phyloP scores from a whole-genome alignment of 2,329 filamentous ascomycete genomes.

The Bimuria novae-zelandiae region DNA sequence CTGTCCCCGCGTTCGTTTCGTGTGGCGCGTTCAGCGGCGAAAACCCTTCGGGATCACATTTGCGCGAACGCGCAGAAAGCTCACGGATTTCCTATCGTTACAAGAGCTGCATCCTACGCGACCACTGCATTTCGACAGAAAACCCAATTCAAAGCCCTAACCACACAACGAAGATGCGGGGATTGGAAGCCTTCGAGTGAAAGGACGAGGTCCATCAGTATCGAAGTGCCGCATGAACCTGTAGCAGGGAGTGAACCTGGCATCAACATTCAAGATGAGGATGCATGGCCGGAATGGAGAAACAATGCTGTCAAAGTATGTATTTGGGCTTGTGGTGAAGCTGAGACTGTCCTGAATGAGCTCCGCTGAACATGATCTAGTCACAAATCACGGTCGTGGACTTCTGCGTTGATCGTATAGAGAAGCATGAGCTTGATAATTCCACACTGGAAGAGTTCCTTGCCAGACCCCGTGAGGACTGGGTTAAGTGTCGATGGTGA shows the following conservation, averaged over 20 bases:
- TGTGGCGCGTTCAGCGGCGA: conserved; percentile 6
- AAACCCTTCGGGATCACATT: not conserved
- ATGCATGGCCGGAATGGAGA: conserved; percentile 39
- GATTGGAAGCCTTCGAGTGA: not conserved
- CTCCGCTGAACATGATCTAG: not conserved
- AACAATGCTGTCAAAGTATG: conserved; percentile 47
- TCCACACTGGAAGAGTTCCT: conserved; percentile 71
- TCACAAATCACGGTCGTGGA: conserved; percentile 81
- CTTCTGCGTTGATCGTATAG: conserved; percentile 73
- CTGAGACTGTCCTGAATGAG: no score
- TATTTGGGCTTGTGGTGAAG: not conserved
- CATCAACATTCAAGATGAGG: conserved; percentile 47
- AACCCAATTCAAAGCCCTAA: not conserved
- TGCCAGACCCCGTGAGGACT: conserved; percentile 60
- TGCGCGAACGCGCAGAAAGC: not conserved
- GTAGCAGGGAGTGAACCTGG: conserved; percentile 44
- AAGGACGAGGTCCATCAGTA: conserved; percentile 3
- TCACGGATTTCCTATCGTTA: conserved; percentile 3
- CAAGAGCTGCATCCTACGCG: not conserved
- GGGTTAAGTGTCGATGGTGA: conserved; percentile 86
- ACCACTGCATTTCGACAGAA: not conserved
- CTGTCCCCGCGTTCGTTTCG: conserved; percentile 3
- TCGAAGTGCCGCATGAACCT: conserved; percentile 10
- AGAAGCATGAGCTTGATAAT: conserved; percentile 73
- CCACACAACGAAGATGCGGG: no score